Conservation (phyloP, 768 basidiomycete species). For the Rhizopogon vinicolor region DNA sequence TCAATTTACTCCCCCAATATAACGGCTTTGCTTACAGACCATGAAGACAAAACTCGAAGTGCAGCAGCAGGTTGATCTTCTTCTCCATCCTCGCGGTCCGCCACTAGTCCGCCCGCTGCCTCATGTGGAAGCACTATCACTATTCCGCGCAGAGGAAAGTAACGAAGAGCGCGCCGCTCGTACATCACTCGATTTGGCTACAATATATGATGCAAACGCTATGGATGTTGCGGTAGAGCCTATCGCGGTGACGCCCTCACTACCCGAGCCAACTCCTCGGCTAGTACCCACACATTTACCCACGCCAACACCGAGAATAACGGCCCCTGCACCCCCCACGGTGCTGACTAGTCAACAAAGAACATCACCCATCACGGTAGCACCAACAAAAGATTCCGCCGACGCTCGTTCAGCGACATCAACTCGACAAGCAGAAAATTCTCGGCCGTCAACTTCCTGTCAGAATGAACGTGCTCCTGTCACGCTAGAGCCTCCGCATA, state of each 20-base stretch:
- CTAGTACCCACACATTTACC: not conserved
- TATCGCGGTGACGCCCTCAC: not conserved
- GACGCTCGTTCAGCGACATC: not conserved
- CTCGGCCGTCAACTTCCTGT: not conserved
- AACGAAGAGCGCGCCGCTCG: constrained; percentile 54
- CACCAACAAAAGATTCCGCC: not conserved
- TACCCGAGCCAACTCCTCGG: constrained; percentile 3
- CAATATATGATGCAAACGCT: constrained; percentile 4
- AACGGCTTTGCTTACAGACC: constrained; percentile 12
- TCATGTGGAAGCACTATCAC: constrained; percentile 52
- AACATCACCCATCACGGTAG: not conserved
- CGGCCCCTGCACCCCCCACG: not conserved
- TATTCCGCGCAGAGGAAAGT: constrained; percentile 61
- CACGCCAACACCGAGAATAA: not conserved
- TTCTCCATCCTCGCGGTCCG: constrained; percentile 79
- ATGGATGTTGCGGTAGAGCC: not conserved
- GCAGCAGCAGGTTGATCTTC: constrained; percentile 46
- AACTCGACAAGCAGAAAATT: not conserved
- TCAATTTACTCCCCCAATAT: not conserved
- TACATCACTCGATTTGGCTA: constrained; percentile 33
- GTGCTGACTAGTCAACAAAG: not conserved
- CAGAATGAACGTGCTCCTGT: not conserved
- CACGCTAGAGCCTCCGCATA: not conserved
- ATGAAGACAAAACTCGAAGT: constrained; percentile 10
- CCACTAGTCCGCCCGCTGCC: constrained; percentile 68